These are phyloP conservation scores for Kalaharituber pfeilii DNA, from an alignment of 2,329 filamentous ascomycete species.

Conservation along the genomic window DNA sequence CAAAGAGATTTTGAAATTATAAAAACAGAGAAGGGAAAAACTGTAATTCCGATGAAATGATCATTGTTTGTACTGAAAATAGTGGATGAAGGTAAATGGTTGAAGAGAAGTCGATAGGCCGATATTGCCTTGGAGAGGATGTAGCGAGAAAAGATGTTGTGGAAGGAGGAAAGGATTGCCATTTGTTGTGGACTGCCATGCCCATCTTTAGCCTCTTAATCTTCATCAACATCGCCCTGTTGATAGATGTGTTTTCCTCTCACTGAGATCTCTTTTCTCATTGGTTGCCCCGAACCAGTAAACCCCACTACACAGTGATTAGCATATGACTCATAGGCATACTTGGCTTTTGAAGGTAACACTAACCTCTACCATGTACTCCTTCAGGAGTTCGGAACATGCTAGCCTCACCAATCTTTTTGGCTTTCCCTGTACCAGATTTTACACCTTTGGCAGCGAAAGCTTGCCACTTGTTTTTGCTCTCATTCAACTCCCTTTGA, in stretches of 20 bases:
- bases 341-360: too few relatives aligned
- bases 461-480: conserved; percentile 88
- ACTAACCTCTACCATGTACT: conserved; percentile 62
- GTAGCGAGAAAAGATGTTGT: too few relatives aligned
- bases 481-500: conserved; percentile 75
- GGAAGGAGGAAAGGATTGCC: background rate
- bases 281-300: conserved; percentile 82
- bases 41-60: background rate
- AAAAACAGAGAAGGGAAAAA: background rate
- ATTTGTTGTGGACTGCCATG: background rate
- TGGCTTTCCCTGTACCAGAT: conserved; percentile 38
- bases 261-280: conserved; percentile 69
- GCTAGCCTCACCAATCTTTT: conserved; percentile 62
- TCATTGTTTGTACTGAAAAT: background rate
- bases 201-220: background rate
- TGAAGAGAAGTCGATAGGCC: background rate
- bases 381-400: conserved; percentile 92
- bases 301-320: conserved; percentile 93
- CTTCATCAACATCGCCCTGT: background rate
- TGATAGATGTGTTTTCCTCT: conserved; percentile 74
- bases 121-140: background rate
- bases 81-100: background rate
- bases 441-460: conserved; percentile 57
- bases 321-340: too few relatives aligned
- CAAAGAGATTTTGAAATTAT: background rate